Evolutionary conservation across 2,329 filamentous ascomycete species (phyloP).

Genomic region (Rhytidhysteron rufulum): DNA sequence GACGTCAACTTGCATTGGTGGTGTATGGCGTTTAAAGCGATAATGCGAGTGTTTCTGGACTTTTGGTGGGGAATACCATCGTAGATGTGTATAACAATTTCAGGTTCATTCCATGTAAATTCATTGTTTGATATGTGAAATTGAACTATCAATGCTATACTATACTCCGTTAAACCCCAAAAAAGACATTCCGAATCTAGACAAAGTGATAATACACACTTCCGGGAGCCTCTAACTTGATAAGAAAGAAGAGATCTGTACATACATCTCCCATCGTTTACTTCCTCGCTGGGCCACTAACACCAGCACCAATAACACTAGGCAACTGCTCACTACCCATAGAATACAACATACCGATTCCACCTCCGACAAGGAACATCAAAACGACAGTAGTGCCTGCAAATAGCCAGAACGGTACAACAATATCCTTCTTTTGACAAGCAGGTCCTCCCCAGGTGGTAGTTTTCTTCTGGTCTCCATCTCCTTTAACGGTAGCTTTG

Average conservation of each 20-base stretch:
- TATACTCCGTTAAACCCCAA: conserved; percentile 26
- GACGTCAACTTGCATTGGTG: conserved; percentile 15
- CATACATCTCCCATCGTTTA: no score
- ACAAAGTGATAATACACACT: conserved; percentile 22
- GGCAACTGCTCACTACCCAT: conserved; percentile 87
- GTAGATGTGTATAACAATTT: conserved; percentile 4
- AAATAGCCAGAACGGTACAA: conserved; percentile 84
- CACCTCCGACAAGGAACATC: conserved; percentile 63
- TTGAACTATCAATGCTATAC: conserved; percentile 25
- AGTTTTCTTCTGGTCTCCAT: conserved; percentile 52
- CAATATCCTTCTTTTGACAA: conserved; percentile 90
- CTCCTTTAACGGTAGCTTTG: conserved; percentile 52
- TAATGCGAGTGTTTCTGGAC: no score
- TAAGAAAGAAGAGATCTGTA: no score
- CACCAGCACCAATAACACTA: conserved; percentile 92
- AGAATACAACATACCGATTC: conserved; percentile 73
- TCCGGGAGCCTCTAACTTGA: no score
- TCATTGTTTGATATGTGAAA: conserved; percentile 1
- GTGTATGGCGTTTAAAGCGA: conserved; percentile 16
- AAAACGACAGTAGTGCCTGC: conserved; percentile 69
- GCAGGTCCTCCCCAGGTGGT: conserved; percentile 78
- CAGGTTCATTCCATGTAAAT: not conserved
- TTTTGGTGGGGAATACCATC: no score
- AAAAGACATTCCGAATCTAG: conserved; percentile 14
- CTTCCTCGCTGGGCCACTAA: conserved; percentile 59